phyloP scores from a whole-genome alignment of 345 rosid genomes.

The Jatropha curcas region DNA sequence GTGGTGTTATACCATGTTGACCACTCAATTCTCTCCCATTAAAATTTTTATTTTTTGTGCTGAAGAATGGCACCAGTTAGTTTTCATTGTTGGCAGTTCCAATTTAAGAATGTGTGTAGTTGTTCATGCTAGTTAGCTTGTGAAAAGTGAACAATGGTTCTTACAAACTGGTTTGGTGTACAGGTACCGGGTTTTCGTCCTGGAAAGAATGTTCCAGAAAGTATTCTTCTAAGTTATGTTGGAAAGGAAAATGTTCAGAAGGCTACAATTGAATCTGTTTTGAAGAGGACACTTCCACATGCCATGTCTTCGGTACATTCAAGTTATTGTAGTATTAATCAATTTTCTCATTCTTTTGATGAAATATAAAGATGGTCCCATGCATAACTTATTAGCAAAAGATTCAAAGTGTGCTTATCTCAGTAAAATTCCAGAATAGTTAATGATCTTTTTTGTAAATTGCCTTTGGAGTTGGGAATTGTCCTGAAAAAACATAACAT shows the following conservation, averaged over 20 bases:
- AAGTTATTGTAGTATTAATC: neutral
- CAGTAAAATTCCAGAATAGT: neutral
- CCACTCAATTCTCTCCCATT: neutral
- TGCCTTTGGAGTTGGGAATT: neutral
- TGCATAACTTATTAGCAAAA: neutral
- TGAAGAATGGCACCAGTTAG: neutral
- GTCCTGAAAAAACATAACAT: neutral
- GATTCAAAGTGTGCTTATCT: neutral
- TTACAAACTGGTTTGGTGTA: neutral
- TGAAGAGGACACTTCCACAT: conserved; percentile 95
- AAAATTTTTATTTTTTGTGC: neutral
- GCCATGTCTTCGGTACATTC: conserved; percentile 75
- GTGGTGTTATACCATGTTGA: neutral
- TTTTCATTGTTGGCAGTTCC: neutral
- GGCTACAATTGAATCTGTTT: conserved; percentile 82
- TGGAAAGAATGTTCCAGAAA: conserved; percentile 71
- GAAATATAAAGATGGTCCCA: neutral
- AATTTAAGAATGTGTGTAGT: neutral
- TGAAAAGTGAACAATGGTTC: neutral
- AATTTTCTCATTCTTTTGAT: neutral
- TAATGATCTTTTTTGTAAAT: neutral
- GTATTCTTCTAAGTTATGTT: conserved; percentile 62
- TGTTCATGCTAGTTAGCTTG: neutral
- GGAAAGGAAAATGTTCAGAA: conserved; percentile 67
- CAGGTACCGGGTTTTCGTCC: conserved; percentile 95